These are phyloP conservation scores for Houttuynia cordata DNA, from an alignment of 164 flowering plant species.

Conservation along the genomic window DNA sequence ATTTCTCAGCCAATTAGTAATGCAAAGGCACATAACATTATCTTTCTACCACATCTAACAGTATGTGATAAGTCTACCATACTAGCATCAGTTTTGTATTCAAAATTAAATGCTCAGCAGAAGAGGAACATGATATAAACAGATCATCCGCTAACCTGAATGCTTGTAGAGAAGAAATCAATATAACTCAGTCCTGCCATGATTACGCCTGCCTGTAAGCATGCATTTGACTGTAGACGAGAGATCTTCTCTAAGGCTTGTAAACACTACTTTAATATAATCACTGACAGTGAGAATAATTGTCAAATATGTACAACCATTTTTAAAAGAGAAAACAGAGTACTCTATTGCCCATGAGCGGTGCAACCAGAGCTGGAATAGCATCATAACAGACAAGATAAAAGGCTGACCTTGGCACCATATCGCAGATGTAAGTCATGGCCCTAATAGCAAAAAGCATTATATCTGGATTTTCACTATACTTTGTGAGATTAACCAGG, in stretches of 20 bases:
- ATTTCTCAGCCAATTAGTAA: too few relatives aligned
- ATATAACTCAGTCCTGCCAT: slow-evolving; percentile 70
- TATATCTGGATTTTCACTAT: slow-evolving; percentile 52
- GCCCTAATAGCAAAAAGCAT: slow-evolving; percentile 74
- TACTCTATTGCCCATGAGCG: slow-evolving; percentile 57
- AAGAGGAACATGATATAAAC: not conserved
- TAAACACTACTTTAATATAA: slow-evolving; percentile 47
- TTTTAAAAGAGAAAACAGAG: slow-evolving; percentile 4
- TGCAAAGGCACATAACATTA: too few relatives aligned
- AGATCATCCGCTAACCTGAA: slow-evolving; percentile 45
- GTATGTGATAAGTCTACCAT: too few relatives aligned
- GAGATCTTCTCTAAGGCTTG: slow-evolving; percentile 92
- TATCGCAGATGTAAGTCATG: slow-evolving; percentile 74
- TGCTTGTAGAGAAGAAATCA: slow-evolving; percentile 74
- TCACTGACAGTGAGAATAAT: not conserved
- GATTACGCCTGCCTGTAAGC: slow-evolving; percentile 77
- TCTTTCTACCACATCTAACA: too few relatives aligned
- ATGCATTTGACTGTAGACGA: slow-evolving; percentile 56
- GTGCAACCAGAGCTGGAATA: slow-evolving; percentile 58
- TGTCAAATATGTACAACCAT: not conserved
- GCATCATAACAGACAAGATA: slow-evolving; percentile 53
- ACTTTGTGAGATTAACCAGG: slow-evolving; percentile 52
- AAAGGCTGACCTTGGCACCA: slow-evolving; percentile 37
- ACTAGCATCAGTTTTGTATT: too few relatives aligned
- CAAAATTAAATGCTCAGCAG: not conserved